Evolutionary conservation across 1,284 basidiomycete species (phyloP), one percentile per base, ranked within the genome.

Genomic region (Fomitopsis betulina): DNA sequence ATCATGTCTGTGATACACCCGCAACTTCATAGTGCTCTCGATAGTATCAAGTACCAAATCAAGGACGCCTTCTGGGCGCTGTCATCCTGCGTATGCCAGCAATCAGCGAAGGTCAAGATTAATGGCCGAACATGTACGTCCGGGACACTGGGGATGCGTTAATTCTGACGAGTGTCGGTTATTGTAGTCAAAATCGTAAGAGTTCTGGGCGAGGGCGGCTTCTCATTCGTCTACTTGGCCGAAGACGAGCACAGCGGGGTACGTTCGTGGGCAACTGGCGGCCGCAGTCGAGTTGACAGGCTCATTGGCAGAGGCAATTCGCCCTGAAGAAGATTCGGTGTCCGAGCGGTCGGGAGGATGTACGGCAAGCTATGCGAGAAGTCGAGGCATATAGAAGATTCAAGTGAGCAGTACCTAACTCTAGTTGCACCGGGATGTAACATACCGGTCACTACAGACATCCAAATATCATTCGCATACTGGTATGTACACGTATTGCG

Each of bases 291-390:
- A 45, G 42, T n/a, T 38, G 37, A 62, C 60, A 62, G 13, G 70
- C 66, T 9, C 33, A 25, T 8, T 27, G 17, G 54, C 74, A 93
- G 81, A 83, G 93, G 61, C 83, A 92, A 77, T 97, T 96, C 67
- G 95, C 95, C 0, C 77, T 98, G 61, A 98, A 98, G 78, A 97
- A 96, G 78, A 95, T 96, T 69, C 82, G 93, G 53, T 88, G 92
- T 82, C 86, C 90, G 1, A 89, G 87, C 37, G 91, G 91, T 13
- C 82, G 86, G 1, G 90, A 93, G 39, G 90, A 87, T 19, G 91
- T 93, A 21, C 86, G 86, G 65, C 87, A 88, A 65, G 93, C 89
- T 5, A 93, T 96, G 92, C 80, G 88, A 50, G 94, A 96, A 71
- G 89, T 95, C 1, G 93, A 95, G 68, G 93, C 94, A 0, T 95